Base-by-base conservation (phyloP, 129 eudicot species). In the Ambrosia artemisiifolia region DNA sequence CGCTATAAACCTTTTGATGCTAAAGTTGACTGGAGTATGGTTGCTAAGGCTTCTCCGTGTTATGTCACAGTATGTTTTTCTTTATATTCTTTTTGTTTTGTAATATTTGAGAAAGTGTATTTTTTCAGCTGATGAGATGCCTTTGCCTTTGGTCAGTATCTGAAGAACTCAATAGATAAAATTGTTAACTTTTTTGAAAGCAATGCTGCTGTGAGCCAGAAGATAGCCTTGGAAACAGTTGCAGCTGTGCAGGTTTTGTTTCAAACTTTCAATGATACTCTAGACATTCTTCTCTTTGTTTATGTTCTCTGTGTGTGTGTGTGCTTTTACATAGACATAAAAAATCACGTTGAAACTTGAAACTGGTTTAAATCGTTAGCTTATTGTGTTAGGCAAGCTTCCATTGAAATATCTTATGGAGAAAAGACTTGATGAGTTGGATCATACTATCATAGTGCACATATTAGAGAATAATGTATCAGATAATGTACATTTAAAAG, bases 41-140 rank as follows among this genome's bases (percentile, higher is more conserved):
- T 86, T 86, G 99, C 97, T 40, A 95, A 88, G 78, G 99, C 97
- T 53, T 91, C 99, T 68, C 99, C 99, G 4, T 95, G 99, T 83
- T 91, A 95, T 65, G 80, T 83, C 79, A 95, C 99, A 24, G 99
- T 95, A 84, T 65, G 87, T 46, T 69, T 17, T 20, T 28, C 32
- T 67, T 73, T 47, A 68, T 68, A 3, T 6, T 59, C 38, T 30
- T 19, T 28, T 11, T 32, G 43, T 74, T 60, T 28, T 73, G 30
- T 44, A 49, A 7, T 28, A 11, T 50, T 44, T 10, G 13, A 63
- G 38, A 63, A 64, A 43, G 16, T 11, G 35, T 24, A 65, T 49
- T 14, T 38, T 65, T 42, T 63, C 57, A 62, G 42, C 75, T 74
- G 53, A 74, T 82, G 40, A 56, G 56, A 53, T 66, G 54, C 56